A percentile compares a stretch with the other conserved stretches of the same genome.
These are phyloP conservation scores for Chrysanthemum seticuspe DNA, from an alignment of 129 eudicot genomes.

Conservation along the genomic window DNA sequence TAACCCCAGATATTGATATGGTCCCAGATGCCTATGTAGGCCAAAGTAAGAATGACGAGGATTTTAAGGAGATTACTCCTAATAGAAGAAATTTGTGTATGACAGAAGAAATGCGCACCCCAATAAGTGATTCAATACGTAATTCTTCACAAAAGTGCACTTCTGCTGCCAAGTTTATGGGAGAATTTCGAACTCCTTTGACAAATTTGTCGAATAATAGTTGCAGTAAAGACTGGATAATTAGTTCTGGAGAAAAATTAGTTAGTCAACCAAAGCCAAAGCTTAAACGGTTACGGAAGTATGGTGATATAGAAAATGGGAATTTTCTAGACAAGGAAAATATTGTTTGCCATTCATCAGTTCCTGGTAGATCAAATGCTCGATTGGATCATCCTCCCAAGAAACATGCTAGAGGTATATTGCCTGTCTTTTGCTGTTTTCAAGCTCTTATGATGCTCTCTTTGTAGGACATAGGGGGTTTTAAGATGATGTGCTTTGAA, in stretches of 20 bases:
- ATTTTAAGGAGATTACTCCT: constrained; percentile 15
- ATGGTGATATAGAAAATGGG: constrained; percentile 44
- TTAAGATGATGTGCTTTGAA: neutral
- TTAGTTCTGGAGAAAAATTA: constrained; percentile 54
- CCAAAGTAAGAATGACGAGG: constrained; percentile 30
- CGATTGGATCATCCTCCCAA: constrained; percentile 16
- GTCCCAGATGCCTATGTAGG: no score
- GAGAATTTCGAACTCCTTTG: constrained; percentile 48
- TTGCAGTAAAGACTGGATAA: constrained; percentile 63
- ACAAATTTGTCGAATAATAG: constrained; percentile 42
- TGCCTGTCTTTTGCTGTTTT: neutral
- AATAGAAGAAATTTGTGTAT: neutral
- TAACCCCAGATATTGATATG: no score
- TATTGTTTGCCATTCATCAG: constrained; percentile 15
- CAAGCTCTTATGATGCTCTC: neutral
- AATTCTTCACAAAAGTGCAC: constrained; percentile 18
- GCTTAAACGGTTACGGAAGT: constrained; percentile 69
- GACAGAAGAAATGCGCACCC: constrained; percentile 31
- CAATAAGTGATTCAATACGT: neutral
- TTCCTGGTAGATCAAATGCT: constrained; percentile 25
- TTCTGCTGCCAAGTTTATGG: constrained; percentile 28
- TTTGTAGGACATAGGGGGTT: neutral
- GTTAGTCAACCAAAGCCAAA: constrained; percentile 41
- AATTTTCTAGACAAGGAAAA: constrained; percentile 24
- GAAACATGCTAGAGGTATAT: constrained; percentile 50